These are phyloP conservation scores for Mitragyna speciosa DNA, from an alignment of 257 asterid genomes.

Conservation along the genomic window DNA sequence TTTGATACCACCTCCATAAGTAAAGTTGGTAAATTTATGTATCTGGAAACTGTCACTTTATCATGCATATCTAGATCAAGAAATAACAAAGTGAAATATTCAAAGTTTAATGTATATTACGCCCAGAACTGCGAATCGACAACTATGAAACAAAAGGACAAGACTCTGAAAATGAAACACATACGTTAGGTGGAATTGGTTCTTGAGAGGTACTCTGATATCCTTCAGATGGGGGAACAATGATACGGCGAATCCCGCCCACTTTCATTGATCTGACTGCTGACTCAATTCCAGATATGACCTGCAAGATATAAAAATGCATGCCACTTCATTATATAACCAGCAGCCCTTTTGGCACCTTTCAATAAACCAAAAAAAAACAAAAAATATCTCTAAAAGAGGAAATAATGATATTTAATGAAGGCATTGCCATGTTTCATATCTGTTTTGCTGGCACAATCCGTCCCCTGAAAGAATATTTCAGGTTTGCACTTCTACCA, in stretches of 20 bases:
- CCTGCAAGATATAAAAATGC: conserved; percentile 42
- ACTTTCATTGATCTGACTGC: conserved; percentile 84
- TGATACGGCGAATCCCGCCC: conserved; percentile 77
- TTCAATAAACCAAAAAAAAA: no score
- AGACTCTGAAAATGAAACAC: conserved; percentile 13
- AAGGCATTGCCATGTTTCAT: background rate
- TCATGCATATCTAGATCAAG: background rate
- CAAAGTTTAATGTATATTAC: background rate
- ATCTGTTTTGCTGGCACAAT: no score
- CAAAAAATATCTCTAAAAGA: background rate
- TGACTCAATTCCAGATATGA: conserved; percentile 72
- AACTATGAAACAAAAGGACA: background rate
- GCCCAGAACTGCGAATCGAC: background rate
- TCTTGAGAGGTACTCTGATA: conserved; percentile 74
- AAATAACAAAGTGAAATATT: background rate
- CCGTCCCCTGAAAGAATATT: background rate
- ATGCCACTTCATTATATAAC: background rate
- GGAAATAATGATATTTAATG: background rate
- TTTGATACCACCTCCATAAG: background rate
- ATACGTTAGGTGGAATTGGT: conserved; percentile 87
- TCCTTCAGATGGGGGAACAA: conserved; percentile 86
- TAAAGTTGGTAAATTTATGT: background rate
- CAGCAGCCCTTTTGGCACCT: no score
- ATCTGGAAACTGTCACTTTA: background rate
- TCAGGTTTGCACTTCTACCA: background rate